phyloP scores from a whole-genome alignment of 2,329 filamentous ascomycete genomes.

The Tolypocladium tropicale region DNA sequence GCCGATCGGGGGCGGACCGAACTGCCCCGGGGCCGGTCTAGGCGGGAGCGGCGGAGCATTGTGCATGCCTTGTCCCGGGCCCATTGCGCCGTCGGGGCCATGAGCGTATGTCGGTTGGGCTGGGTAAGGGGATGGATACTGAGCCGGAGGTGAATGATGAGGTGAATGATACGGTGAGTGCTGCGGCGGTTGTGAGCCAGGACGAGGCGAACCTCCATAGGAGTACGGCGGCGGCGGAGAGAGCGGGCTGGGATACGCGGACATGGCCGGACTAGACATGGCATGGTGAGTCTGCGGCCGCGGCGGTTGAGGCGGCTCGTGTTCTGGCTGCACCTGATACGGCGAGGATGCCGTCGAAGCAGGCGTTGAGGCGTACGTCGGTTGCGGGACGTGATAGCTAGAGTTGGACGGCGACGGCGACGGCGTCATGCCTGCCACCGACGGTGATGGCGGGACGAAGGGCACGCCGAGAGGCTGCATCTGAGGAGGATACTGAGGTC shows the following conservation, averaged over 20 bases:
- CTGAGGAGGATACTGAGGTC: neutral
- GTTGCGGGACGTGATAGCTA: slow-evolving; percentile 1
- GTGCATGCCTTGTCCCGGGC: neutral
- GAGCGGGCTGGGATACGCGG: slow-evolving; percentile 1
- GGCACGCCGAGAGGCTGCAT: neutral
- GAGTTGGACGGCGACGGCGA: neutral
- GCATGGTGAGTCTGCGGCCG: slow-evolving; percentile 5
- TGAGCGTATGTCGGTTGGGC: slow-evolving; percentile 4
- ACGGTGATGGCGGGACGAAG: neutral
- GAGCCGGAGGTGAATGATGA: slow-evolving; percentile 2
- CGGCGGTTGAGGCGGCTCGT: slow-evolving; percentile 2
- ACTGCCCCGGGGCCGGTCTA: neutral
- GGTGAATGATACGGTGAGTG: slow-evolving; percentile 3
- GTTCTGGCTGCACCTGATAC: neutral
- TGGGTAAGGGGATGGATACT: slow-evolving; percentile 1
- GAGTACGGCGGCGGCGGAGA: slow-evolving; percentile 5
- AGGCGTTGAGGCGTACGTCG: slow-evolving; percentile 5
- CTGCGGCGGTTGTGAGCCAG: slow-evolving; percentile 4
- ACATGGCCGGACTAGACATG: neutral
- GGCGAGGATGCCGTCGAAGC: neutral
- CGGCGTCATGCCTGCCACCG: neutral
- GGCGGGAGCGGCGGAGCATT: neutral
- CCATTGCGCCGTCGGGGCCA: neutral
- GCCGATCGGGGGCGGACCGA: slow-evolving; percentile 1
- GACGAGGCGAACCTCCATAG: neutral